Evolutionary conservation across 441 rosid species (phyloP), one percentile per base, ranked within the genome.

Genomic region (Bocquillonia castaneifolia): DNA sequence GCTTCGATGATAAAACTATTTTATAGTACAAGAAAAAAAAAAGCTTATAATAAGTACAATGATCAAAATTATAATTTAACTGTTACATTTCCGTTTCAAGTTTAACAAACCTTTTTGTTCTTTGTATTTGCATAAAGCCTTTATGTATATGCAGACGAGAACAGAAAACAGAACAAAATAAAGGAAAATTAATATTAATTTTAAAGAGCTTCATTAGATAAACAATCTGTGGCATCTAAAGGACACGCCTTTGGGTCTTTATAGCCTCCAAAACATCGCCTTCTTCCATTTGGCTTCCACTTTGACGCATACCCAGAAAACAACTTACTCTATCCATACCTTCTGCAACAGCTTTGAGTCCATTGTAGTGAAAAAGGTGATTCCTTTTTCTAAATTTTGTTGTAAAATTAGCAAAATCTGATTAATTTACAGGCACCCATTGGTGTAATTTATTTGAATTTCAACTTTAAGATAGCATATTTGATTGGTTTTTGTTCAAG

Each of bases 181-280:
- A 55, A 14, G 14, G 0, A 40, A 50, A 66, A 23, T 6, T n/a
- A n/a, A n/a, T n/a, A n/a, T n/a, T n/a, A n/a, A n/a, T n/a, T n/a
- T n/a, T n/a, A n/a, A n/a, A n/a, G 6, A 23, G 59, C 54, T 26
- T 54, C 58, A 61, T 17, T 51, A 65, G 83, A 85, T 85, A 85
- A 79, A 76, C 80, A 70, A 63, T 52, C 59, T 73, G 82, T 81
- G 87, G 85, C 77, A 57, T 72, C 76, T 14, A 69, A 48, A 62
- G 63, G 47, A 34, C 70, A 68, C 65, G 66, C 25, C 23, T 54
- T 53, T 57, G 10, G 61, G 29, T 59, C 10, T 59, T 23, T 31
- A 37, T 63, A 48, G 7, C 12, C 6, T 60, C 57, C 63, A 20
- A 26, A 20, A 64, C 31, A 29, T 64, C 64, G 25, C 48, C 42